A percentile compares a stretch with the other conserved stretches of the same genome.
Evolutionary conservation across 106 monocot species (phyloP).

Genomic region (Phalaenopsis aphrodite): DNA sequence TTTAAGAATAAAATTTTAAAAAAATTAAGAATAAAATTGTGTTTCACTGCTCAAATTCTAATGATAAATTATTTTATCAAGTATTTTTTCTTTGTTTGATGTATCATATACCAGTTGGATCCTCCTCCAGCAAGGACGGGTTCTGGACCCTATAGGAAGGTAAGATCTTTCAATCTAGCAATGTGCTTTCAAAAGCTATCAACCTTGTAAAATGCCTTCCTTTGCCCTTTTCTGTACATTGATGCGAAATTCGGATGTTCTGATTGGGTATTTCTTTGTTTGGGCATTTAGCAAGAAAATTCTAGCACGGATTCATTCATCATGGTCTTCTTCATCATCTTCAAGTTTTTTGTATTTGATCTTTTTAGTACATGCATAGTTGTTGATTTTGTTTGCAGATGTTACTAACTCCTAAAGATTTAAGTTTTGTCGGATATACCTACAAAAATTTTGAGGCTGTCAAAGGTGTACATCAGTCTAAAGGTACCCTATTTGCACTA

Average conservation of each 20-base stretch:
- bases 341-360: not conserved
- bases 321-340: not conserved
- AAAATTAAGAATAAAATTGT: not conserved
- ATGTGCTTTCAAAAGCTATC: not conserved
- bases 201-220: not conserved
- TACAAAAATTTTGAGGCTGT: conserved; percentile 34
- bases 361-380: not conserved
- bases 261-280: not conserved
- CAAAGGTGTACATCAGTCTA: conserved; percentile 12
- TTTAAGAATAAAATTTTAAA: not conserved
- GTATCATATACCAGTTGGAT: conserved; percentile 14
- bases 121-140: conserved; percentile 27
- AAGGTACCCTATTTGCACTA: not conserved
- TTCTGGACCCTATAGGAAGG: conserved; percentile 27
- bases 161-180: conserved; percentile 1
- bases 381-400: conserved; percentile 13
- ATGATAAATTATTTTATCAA: not conserved
- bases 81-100: not conserved
- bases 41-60: not conserved
- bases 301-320: not conserved
- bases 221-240: not conserved
- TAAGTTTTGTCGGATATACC: conserved; percentile 27
- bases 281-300: not conserved
- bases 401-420: conserved; percentile 17
- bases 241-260: not conserved